These are phyloP conservation scores for Diospyros kaki DNA, from an alignment of 148 eudicot species.

Conservation along the genomic window DNA sequence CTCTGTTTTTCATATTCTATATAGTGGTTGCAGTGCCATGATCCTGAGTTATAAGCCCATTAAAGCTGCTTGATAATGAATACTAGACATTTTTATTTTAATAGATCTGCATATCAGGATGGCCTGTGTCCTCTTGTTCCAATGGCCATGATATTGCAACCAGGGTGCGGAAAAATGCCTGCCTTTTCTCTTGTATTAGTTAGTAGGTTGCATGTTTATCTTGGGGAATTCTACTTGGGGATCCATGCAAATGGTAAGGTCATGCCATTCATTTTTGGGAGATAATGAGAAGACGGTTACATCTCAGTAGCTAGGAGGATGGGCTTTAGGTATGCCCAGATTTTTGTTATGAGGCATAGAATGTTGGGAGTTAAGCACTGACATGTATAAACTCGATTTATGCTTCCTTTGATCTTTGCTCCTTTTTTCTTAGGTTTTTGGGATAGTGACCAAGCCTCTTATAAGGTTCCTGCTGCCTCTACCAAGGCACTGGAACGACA, in stretches of 20 bases:
- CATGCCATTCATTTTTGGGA: too few relatives aligned
- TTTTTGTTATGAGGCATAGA: background rate
- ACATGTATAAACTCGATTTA: background rate
- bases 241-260: too few relatives aligned
- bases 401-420: background rate
- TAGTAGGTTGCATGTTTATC: too few relatives aligned
- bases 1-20: background rate
- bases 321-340: too few relatives aligned
- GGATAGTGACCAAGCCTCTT: conserved; percentile 55
- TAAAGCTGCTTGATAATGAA: background rate
- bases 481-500: conserved; percentile 12
- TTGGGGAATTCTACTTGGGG: too few relatives aligned
- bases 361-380: background rate
- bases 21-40: background rate
- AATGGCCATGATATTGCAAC: background rate
- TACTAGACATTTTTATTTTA: background rate
- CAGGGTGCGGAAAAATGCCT: background rate
- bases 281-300: too few relatives aligned
- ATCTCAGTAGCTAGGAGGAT: too few relatives aligned
- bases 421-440: conserved; percentile 36
- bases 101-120: background rate
- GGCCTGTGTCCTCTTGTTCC: background rate
- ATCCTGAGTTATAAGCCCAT: background rate
- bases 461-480: conserved; percentile 36
- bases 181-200: background rate